phyloP scores from a whole-genome alignment of 371 early-diverging fungal genomes.

The Apophysomyces variabilis region DNA sequence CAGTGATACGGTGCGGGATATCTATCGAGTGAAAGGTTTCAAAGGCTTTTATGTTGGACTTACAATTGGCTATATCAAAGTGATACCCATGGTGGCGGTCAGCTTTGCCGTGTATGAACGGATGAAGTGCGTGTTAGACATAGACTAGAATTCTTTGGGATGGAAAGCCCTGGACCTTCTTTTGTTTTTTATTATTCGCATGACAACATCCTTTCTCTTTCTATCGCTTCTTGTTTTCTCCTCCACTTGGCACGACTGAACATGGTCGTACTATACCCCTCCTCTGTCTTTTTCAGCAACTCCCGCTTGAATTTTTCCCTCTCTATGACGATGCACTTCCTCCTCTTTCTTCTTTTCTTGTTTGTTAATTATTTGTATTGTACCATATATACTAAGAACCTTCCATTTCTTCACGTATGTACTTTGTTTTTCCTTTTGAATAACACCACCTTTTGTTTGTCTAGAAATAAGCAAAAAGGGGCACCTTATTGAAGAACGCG shows the following conservation, averaged over 20 bases:
- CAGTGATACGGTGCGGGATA: constrained; percentile 60
- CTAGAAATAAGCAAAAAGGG: too few species aligned
- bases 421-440: neutral
- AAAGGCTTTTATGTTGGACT: constrained; percentile 97
- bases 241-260: too few species aligned
- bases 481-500: neutral
- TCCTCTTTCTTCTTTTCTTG: neutral
- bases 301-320: neutral
- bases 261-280: too few species aligned
- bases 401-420: neutral
- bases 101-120: constrained; percentile 87
- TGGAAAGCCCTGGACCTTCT: neutral
- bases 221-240: too few species aligned
- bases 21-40: constrained; percentile 72
- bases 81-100: constrained; percentile 90
- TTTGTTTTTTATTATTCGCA: too few species aligned
- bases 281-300: neutral
- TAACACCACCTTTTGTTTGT: neutral
- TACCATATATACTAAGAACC: neutral
- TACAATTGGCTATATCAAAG: constrained; percentile 95
- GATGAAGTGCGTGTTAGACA: constrained; percentile 67
- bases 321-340: neutral
- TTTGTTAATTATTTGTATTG: neutral
- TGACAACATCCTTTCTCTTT: too few species aligned
- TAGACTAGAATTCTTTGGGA: constrained; percentile 45